phyloP scores from a whole-genome alignment of 805 yeast species.

The Wickerhamiella hasegawae region DNA sequence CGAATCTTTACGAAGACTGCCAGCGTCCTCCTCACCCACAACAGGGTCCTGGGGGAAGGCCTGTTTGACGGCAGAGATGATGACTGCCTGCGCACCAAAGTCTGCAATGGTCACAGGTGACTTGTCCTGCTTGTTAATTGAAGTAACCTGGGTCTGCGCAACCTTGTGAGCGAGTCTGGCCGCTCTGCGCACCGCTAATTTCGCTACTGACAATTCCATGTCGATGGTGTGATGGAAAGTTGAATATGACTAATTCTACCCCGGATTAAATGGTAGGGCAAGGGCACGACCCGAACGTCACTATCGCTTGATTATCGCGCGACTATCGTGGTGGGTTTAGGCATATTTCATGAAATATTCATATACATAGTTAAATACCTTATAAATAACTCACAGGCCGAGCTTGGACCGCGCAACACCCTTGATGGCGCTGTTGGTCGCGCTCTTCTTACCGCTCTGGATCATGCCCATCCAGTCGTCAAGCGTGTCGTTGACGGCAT shows the following conservation, averaged over 20 bases:
- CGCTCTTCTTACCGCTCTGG: constrained; percentile 9
- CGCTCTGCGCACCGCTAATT: constrained; percentile 90
- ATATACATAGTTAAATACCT: not conserved
- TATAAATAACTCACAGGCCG: constrained; percentile 10
- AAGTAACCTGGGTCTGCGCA: constrained; percentile 12
- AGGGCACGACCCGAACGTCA: too few species aligned
- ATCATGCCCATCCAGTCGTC: constrained; percentile 25
- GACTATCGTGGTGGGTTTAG: too few species aligned
- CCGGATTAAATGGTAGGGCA: too few species aligned
- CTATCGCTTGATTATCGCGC: too few species aligned
- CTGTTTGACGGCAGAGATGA: constrained; percentile 63
- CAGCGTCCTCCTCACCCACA: constrained; percentile 90
- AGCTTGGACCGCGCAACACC: constrained; percentile 13
- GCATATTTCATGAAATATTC: too few species aligned
- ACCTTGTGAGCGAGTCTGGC: constrained; percentile 57
- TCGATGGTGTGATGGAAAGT: too few species aligned
- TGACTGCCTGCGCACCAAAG: constrained; percentile 87
- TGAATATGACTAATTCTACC: too few species aligned
- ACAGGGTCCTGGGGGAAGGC: constrained; percentile 75
- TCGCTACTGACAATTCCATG: too few species aligned
- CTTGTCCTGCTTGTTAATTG: constrained; percentile 62
- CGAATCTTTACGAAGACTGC: constrained; percentile 37
- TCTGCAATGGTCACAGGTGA: constrained; percentile 95
- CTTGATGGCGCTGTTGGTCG: constrained; percentile 10
- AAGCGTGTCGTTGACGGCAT: constrained; percentile 37